Percentiles rank a stretch among this genome's conserved stretches.
Conservation (phyloP, 2,329 filamentous ascomycete genomes). For the Mollisia scopiformis region DNA sequence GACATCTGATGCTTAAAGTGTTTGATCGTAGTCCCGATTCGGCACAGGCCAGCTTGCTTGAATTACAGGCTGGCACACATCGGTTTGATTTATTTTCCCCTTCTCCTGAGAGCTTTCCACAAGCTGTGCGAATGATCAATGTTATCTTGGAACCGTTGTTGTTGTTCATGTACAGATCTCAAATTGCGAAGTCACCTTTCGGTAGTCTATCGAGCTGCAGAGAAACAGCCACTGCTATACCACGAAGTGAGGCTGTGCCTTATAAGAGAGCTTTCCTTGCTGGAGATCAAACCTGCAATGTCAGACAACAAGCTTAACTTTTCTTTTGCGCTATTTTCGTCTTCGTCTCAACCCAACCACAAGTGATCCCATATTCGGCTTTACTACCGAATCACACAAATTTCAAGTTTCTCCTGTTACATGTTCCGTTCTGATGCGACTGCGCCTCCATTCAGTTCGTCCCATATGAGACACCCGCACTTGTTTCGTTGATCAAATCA, state of each 20-base stretch:
- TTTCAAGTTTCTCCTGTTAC: constrained; percentile 9
- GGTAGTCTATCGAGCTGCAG: too few species aligned
- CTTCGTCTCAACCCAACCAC: constrained; percentile 1
- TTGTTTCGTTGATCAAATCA: constrained; percentile 9
- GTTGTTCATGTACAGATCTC: too few species aligned
- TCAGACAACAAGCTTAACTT: constrained; percentile 5
- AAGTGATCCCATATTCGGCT: not conserved
- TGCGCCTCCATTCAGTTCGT: constrained; percentile 6
- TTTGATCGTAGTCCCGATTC: constrained; percentile 2
- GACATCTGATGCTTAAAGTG: constrained; percentile 2
- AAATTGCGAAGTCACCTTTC: too few species aligned
- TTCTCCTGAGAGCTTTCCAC: not conserved
- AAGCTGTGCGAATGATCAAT: too few species aligned
- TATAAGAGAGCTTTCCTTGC: not conserved
- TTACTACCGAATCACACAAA: not conserved
- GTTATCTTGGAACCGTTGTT: too few species aligned
- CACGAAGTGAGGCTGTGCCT: too few species aligned
- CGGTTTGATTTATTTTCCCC: not conserved
- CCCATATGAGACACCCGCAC: not conserved
- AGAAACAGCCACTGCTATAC: too few species aligned
- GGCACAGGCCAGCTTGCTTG: not conserved
- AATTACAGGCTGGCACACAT: too few species aligned
- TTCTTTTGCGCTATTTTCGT: not conserved
- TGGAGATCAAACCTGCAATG: not conserved
- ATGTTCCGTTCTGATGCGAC: constrained; percentile 7